Conservation (phyloP, 1,284 basidiomycete genomes). For the Fomitopsis pinicola region DNA sequence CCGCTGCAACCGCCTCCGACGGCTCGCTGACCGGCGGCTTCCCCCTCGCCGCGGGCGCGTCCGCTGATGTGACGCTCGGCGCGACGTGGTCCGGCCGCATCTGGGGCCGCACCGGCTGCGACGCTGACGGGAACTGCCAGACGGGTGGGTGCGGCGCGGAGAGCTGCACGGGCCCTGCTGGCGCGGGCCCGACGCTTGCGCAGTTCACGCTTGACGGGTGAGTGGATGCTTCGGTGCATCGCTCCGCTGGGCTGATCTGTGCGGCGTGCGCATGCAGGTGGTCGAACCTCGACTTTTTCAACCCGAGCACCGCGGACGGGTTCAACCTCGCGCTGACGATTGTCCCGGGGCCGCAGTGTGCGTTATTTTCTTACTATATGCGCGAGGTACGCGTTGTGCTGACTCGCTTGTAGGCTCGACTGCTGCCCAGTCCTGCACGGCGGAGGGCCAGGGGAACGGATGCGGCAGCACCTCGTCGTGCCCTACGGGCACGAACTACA, state of each 20-base stretch:
- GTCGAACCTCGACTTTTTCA: background rate
- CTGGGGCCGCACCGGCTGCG: background rate
- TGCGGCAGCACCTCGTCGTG: background rate
- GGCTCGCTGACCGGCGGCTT: background rate
- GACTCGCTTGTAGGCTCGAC: background rate
- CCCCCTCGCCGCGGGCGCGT: background rate
- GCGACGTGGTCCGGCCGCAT: background rate
- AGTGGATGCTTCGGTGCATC: background rate
- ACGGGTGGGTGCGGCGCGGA: background rate
- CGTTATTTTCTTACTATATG: background rate
- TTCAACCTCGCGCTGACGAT: background rate
- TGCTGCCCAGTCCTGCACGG: background rate
- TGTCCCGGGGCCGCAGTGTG: background rate
- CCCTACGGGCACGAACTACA: background rate
- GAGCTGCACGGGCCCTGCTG: background rate
- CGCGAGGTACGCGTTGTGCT: background rate
- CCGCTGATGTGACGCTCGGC: background rate
- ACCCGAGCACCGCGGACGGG: background rate
- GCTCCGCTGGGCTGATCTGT: background rate
- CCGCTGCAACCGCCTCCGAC: background rate
- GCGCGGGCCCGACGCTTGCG: background rate
- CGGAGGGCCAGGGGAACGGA: background rate
- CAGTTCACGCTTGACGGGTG: constrained; percentile 1
- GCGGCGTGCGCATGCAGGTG: background rate
- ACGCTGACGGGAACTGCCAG: background rate